phyloP scores from a whole-genome alignment of 345 rosid genomes.

The Microcos paniculata region DNA sequence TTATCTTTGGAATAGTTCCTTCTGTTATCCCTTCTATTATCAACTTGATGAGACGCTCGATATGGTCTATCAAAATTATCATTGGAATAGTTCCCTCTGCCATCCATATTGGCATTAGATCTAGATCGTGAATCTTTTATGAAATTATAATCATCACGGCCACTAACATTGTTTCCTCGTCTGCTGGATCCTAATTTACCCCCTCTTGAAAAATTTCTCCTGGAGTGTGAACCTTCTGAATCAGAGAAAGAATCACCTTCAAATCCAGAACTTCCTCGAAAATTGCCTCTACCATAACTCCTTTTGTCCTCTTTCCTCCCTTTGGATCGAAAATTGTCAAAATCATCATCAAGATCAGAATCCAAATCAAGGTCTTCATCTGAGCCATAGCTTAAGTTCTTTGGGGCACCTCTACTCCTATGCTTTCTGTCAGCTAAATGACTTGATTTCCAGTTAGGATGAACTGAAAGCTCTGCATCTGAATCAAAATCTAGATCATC shows the following conservation, averaged over 20 bases:
- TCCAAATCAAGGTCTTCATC: conserved; percentile 55
- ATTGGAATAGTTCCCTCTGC: no score
- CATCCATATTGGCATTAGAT: conserved; percentile 33
- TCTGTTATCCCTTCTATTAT: no score
- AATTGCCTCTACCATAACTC: conserved; percentile 30
- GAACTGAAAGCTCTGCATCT: conserved; percentile 55
- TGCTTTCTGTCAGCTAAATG: conserved; percentile 52
- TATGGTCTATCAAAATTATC: no score
- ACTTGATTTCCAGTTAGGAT: conserved; percentile 74
- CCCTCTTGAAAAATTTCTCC: conserved; percentile 27
- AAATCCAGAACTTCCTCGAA: conserved; percentile 31
- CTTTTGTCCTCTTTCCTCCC: conserved; percentile 26
- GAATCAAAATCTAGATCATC: conserved; percentile 40
- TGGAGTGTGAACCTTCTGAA: conserved; percentile 31
- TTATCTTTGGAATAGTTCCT: no score
- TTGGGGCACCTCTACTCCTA: conserved; percentile 34
- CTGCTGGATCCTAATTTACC: conserved; percentile 24
- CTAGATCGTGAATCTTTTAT: conserved; percentile 19
- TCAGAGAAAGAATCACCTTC: conserved; percentile 40
- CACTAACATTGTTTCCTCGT: conserved; percentile 33
- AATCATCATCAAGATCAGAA: conserved; percentile 60
- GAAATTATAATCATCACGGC: conserved; percentile 26
- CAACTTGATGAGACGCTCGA: no score
- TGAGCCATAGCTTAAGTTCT: conserved; percentile 61
- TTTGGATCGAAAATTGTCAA: conserved; percentile 31